phyloP scores from a whole-genome alignment of 352 stramenopile genomes.

The Phytophthora cactorum region DNA sequence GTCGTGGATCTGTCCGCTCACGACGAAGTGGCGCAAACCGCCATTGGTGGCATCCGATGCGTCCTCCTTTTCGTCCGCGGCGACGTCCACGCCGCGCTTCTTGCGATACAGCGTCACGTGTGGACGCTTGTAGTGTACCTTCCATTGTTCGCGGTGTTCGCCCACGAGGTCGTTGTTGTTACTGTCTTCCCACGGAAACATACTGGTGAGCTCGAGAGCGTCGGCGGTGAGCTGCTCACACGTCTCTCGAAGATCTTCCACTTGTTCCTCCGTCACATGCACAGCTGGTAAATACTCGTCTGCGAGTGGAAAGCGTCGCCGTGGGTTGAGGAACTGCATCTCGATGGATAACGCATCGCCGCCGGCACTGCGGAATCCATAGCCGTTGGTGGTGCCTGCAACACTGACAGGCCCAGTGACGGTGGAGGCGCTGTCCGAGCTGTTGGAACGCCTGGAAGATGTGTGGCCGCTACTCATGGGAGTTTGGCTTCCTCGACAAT shows the following conservation, averaged over 20 bases:
- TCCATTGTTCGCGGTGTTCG: slow-evolving; percentile 51
- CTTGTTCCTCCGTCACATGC: slow-evolving; percentile 42
- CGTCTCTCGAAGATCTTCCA: slow-evolving; percentile 49
- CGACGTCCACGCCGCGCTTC: slow-evolving; percentile 34
- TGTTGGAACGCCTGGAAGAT: slow-evolving; percentile 33
- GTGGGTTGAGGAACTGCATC: slow-evolving; percentile 61
- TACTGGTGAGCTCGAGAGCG: slow-evolving; percentile 53
- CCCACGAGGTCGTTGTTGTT: slow-evolving; percentile 46
- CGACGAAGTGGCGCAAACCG: slow-evolving; percentile 47
- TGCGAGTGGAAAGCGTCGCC: slow-evolving; percentile 61
- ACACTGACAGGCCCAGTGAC: slow-evolving; percentile 37
- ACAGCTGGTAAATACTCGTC: slow-evolving; percentile 62
- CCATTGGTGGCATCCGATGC: slow-evolving; percentile 23
- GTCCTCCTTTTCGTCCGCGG: slow-evolving; percentile 22
- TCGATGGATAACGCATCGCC: slow-evolving; percentile 69
- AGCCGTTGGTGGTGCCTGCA: slow-evolving; percentile 49
- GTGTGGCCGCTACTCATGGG: slow-evolving; percentile 30
- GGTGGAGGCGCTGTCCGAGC: slow-evolving; percentile 39
- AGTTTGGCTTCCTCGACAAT: slow-evolving; percentile 28
- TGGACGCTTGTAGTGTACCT: slow-evolving; percentile 54
- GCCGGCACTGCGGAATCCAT: slow-evolving; percentile 54
- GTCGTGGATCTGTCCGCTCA: slow-evolving; percentile 53
- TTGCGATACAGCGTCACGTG: slow-evolving; percentile 65
- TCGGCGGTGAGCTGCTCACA: slow-evolving; percentile 56
- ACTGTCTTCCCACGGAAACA: slow-evolving; percentile 65